Percentiles rank a stretch among this genome's conserved stretches.
Evolutionary conservation across 2,329 filamentous ascomycete species (phyloP).

Genomic region (Aspergillus calidoustus): DNA sequence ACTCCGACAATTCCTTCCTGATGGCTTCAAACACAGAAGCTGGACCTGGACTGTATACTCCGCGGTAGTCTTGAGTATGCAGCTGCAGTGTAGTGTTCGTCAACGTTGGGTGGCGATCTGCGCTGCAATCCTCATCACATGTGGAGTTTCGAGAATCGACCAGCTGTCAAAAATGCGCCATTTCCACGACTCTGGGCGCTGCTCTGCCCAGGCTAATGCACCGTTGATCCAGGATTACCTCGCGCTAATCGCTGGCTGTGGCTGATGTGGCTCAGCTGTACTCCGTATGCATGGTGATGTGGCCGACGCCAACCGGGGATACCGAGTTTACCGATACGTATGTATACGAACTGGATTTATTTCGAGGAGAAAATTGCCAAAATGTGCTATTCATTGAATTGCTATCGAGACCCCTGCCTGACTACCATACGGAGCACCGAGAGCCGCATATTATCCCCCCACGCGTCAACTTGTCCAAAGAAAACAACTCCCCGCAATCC

Average conservation of each 20-base stretch:
- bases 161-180: neutral
- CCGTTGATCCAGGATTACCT: neutral
- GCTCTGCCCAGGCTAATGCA: conserved; percentile 2
- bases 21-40: neutral
- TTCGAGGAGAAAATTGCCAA: neutral
- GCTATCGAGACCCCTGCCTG: neutral
- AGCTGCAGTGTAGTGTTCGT: neutral
- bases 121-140: neutral
- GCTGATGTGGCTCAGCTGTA: neutral
- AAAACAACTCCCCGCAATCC: neutral
- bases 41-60: neutral
- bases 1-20: neutral
- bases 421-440: neutral
- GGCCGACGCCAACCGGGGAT: neutral
- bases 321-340: neutral
- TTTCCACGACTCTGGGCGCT: neutral
- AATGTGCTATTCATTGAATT: neutral
- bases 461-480: neutral
- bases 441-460: neutral
- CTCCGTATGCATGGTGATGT: neutral
- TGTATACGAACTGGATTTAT: neutral
- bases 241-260: neutral
- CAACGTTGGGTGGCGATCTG: neutral
- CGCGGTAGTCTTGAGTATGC: neutral
- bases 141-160: neutral